Evolutionary conservation across 139 green algal species (phyloP).

Genomic region (Chara braunii): DNA sequence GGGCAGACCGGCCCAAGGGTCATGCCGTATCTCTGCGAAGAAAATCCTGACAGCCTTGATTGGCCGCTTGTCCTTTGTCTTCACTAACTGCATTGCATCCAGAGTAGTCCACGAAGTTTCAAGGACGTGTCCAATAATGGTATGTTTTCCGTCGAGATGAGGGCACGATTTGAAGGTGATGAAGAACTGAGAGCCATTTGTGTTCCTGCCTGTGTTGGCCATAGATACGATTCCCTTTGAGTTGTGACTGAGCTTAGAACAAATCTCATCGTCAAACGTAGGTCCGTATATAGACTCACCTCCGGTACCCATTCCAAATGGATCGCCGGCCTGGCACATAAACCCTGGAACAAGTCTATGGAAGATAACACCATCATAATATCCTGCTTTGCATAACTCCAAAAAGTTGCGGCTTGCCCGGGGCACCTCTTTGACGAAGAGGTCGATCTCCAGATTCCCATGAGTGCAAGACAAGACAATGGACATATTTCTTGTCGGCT

Average conservation of each 20-base stretch:
- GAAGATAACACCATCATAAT: conserved; percentile 40
- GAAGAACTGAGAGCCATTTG: conserved; percentile 47
- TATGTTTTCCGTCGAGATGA: conserved; percentile 61
- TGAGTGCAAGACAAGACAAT: too few species aligned
- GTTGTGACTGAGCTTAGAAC: not conserved
- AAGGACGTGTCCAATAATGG: conserved; percentile 81
- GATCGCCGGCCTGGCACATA: conserved; percentile 43
- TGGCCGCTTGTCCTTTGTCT: conserved; percentile 3
- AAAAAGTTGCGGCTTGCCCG: conserved; percentile 93
- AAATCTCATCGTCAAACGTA: conserved; percentile 23
- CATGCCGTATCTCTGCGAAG: too few species aligned
- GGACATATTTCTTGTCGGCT: too few species aligned
- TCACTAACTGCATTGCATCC: conserved; percentile 42
- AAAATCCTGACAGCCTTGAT: not conserved
- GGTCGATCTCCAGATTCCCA: too few species aligned
- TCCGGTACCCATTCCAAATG: conserved; percentile 16
- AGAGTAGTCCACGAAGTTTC: conserved; percentile 58
- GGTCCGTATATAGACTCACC: conserved; percentile 17
- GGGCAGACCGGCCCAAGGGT: too few species aligned
- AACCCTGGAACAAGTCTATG: conserved; percentile 43
- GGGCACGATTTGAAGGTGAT: conserved; percentile 36
- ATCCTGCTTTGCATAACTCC: conserved; percentile 84
- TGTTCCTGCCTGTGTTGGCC: conserved; percentile 45
- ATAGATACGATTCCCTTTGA: conserved; percentile 14
- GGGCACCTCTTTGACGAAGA: too few species aligned